Conservation (phyloP, 179 eudicot species). For the Camellia oleifera region DNA sequence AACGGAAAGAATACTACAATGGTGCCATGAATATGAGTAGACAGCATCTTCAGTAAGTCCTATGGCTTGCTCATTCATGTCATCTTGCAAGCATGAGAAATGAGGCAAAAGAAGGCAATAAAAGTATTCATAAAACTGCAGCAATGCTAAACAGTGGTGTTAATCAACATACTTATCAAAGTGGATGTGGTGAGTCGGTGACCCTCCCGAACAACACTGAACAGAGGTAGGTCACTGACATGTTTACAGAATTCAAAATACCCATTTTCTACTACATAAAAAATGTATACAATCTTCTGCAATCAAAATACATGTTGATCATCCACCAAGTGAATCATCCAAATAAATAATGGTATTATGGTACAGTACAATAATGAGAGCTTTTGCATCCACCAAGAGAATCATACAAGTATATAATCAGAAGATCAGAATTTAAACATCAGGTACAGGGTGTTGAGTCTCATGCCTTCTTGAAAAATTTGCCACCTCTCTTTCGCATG, state of each 20-base stretch:
- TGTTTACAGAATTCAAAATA: neutral
- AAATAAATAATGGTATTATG: neutral
- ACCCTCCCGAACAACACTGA: neutral
- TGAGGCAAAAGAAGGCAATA: no score
- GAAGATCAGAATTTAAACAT: slow-evolving; percentile 3
- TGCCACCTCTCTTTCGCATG: slow-evolving; percentile 73
- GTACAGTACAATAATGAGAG: slow-evolving; percentile 6
- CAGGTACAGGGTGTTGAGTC: slow-evolving; percentile 15
- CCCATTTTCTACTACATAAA: neutral
- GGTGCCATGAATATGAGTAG: no score
- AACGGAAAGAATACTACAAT: no score
- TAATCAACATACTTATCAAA: no score
- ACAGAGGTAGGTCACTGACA: neutral
- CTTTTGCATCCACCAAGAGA: slow-evolving; percentile 9
- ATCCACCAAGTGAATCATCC: neutral
- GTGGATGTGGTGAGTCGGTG: no score
- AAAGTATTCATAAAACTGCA: no score
- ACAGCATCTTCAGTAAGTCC: no score
- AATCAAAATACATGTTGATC: neutral
- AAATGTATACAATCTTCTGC: neutral
- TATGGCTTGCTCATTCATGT: no score
- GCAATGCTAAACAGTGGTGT: neutral
- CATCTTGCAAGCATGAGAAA: no score
- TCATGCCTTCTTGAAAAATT: slow-evolving; percentile 28
- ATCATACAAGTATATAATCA: neutral